phyloP scores from a whole-genome alignment of 176 grass and related monocot species.

The Bothriochloa decipiens region DNA sequence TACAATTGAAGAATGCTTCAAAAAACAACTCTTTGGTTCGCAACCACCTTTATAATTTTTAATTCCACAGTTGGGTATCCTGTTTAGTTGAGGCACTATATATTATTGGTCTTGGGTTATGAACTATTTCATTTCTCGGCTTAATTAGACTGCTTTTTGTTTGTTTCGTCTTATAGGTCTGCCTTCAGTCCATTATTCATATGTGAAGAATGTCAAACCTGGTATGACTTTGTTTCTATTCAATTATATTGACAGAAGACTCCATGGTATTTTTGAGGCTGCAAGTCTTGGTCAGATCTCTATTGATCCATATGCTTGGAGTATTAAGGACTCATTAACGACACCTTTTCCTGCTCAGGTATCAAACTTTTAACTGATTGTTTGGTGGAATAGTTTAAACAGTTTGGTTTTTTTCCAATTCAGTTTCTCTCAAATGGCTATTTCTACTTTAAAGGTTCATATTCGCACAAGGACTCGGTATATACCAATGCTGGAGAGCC shows the following conservation, averaged over 20 bases:
- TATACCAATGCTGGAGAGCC: slow-evolving; percentile 58
- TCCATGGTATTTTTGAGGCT: slow-evolving; percentile 91
- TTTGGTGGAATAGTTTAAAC: slow-evolving; percentile 24
- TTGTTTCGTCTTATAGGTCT: slow-evolving; percentile 62
- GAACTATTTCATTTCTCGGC: slow-evolving; percentile 18
- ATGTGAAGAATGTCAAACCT: slow-evolving; percentile 81
- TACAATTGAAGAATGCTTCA: slow-evolving; percentile 90
- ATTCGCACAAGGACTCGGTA: slow-evolving; percentile 59
- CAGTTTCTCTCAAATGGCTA: slow-evolving; percentile 3
- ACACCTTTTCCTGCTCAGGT: slow-evolving; percentile 92
- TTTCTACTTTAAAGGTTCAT: slow-evolving; percentile 63
- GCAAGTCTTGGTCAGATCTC: slow-evolving; percentile 68
- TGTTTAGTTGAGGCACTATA: not conserved
- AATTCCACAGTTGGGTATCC: not conserved
- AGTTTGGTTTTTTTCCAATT: slow-evolving; percentile 12
- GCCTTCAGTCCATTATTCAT: slow-evolving; percentile 73
- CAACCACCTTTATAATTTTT: slow-evolving; percentile 33
- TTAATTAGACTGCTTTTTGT: slow-evolving; percentile 24
- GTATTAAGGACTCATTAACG: slow-evolving; percentile 58
- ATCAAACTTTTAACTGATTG: slow-evolving; percentile 36
- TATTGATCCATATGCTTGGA: slow-evolving; percentile 96
- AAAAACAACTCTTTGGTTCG: slow-evolving; percentile 87
- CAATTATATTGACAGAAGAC: slow-evolving; percentile 76
- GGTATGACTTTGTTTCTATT: slow-evolving; percentile 90
- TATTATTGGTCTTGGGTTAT: slow-evolving; percentile 17